A percentile compares a stretch with the other conserved stretches of the same genome.
phyloP scores from a whole-genome alignment of 148 eudicot genomes.

The Persicaria maculosa region DNA sequence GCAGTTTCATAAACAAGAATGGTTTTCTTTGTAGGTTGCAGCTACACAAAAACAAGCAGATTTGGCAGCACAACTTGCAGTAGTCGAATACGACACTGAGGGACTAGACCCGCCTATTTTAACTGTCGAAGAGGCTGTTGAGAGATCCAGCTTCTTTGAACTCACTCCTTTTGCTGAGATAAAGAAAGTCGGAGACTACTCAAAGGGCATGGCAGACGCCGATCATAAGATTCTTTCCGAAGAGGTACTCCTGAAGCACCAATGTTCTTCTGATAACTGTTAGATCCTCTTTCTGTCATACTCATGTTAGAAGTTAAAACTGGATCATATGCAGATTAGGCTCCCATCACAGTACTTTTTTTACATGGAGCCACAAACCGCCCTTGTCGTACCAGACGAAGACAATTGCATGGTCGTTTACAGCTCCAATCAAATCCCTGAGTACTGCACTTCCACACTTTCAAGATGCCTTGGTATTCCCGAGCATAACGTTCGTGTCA shows the following conservation, averaged over 20 bases:
- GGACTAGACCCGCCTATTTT: conserved; percentile 73
- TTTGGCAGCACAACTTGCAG: conserved; percentile 54
- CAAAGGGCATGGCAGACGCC: conserved; percentile 88
- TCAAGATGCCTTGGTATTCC: conserved; percentile 80
- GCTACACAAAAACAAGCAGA: conserved; percentile 76
- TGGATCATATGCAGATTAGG: conserved; percentile 37
- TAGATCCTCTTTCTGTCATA: too few species aligned
- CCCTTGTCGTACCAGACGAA: conserved; percentile 86
- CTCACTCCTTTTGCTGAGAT: conserved; percentile 56
- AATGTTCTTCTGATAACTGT: too few species aligned
- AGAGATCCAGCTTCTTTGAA: conserved; percentile 62
- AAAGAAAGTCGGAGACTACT: conserved; percentile 58
- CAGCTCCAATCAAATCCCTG: conserved; percentile 75
- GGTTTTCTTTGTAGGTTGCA: conserved; percentile 50
- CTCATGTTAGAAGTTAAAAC: too few species aligned
- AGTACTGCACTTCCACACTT: conserved; percentile 42
- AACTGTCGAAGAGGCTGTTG: conserved; percentile 88
- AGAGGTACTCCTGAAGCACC: conserved; percentile 36
- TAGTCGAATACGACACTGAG: conserved; percentile 59
- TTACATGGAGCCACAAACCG: conserved; percentile 82
- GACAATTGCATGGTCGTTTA: conserved; percentile 82
- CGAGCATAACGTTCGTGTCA: conserved; percentile 73
- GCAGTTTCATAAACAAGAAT: background rate
- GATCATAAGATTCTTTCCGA: conserved; percentile 76
- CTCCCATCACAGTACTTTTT: conserved; percentile 78